phyloP scores from a whole-genome alignment of 2,329 filamentous ascomycete genomes.

The Pleomassaria siparia region DNA sequence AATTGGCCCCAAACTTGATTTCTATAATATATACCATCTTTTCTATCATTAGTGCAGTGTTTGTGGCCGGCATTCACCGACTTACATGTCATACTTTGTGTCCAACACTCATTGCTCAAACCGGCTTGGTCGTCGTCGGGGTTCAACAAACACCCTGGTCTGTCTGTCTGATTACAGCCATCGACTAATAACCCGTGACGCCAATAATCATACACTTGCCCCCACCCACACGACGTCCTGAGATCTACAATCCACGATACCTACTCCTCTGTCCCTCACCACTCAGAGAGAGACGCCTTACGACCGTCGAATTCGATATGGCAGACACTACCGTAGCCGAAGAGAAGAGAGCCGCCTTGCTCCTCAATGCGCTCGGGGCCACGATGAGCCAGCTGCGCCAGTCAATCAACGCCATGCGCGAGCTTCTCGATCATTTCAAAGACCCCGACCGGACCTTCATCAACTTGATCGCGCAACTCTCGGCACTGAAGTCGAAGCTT shows the following conservation, averaged over 20 bases:
- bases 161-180: constrained; percentile 5
- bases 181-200: constrained; percentile 7
- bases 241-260: constrained; percentile 9
- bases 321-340: constrained; percentile 21
- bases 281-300: constrained; percentile 1
- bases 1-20: background rate
- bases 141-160: constrained; percentile 13
- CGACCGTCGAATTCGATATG: constrained; percentile 14
- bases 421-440: constrained; percentile 39
- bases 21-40: background rate
- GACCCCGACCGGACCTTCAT: constrained; percentile 34
- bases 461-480: constrained; percentile 40
- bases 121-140: constrained; percentile 15
- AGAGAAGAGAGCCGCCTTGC: constrained; percentile 32
- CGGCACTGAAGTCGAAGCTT: constrained; percentile 36
- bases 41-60: too few species aligned
- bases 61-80: too few species aligned
- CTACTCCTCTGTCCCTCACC: constrained; percentile 3
- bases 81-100: too few species aligned
- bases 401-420: constrained; percentile 34
- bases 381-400: constrained; percentile 36
- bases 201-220: constrained; percentile 7
- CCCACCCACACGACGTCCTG: constrained; percentile 18
- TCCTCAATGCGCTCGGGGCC: constrained; percentile 28
- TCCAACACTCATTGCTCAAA: constrained; percentile 22